Evolutionary conservation across 805 yeast species (phyloP).

Genomic region (Dipodascopsis uninucleata): DNA sequence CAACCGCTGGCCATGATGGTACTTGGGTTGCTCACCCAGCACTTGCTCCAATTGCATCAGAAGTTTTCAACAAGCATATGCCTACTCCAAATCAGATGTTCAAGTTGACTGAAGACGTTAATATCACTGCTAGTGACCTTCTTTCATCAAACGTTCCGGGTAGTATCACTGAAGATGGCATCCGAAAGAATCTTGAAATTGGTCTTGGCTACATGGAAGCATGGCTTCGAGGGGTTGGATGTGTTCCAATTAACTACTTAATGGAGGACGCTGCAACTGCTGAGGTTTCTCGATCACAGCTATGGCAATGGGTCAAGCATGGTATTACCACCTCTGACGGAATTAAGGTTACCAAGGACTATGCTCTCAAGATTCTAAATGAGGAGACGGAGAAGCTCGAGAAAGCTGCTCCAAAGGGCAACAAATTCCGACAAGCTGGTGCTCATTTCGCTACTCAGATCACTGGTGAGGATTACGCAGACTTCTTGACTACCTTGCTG

Average conservation of each 20-base stretch:
- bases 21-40: constrained; percentile 80
- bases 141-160: constrained; percentile 62
- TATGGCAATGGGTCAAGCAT: constrained; percentile 73
- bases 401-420: constrained; percentile 43
- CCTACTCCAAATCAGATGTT: constrained; percentile 70
- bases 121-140: constrained; percentile 56
- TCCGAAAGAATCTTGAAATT: constrained; percentile 58
- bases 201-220: constrained; percentile 71
- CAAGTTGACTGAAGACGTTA: constrained; percentile 47
- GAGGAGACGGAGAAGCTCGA: constrained; percentile 57
- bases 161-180: constrained; percentile 59
- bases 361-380: constrained; percentile 47
- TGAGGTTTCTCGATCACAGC: constrained; percentile 68
- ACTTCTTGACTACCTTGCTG: constrained; percentile 55
- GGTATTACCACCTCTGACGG: constrained; percentile 57
- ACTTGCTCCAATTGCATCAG: constrained; percentile 59
- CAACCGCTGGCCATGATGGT: constrained; percentile 65
- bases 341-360: constrained; percentile 48
- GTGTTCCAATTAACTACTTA: constrained; percentile 69
- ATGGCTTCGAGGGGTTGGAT: constrained; percentile 67
- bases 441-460: constrained; percentile 61
- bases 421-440: constrained; percentile 55
- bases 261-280: constrained; percentile 82
- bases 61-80: constrained; percentile 71
- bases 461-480: constrained; percentile 57